Evolutionary conservation across 148 eudicot species (phyloP), one percentile per base, ranked within the genome.

Genomic region (Oxyria digyna): DNA sequence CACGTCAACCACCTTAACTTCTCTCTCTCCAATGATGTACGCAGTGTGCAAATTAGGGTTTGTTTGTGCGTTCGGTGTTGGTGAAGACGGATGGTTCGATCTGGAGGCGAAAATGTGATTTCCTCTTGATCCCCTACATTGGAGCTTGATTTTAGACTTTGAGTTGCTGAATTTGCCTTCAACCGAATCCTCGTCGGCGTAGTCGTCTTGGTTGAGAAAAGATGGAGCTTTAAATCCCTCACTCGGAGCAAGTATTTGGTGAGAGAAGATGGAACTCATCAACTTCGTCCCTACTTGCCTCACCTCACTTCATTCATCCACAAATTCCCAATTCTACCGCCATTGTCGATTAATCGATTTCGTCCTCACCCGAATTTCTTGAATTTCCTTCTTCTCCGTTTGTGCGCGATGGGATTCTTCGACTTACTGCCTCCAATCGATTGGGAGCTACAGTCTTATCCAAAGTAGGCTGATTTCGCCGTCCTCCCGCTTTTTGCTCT

Each of bases 391-490:
- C n/a, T 46, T 46, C 52, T 46, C 23, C 52, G 2, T 46, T 4
- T 46, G 52, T n/a, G n/a, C n/a, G 65, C 65, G 8, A 80, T 78
- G 81, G 74, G 74, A 26, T 62, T 78, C 52, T 20, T 78, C 1
- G 75, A 73, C 42, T 72, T 72, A 1, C 6, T 74, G 62, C 27
- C 27, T 6, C 77, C 81, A 41, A 72, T 88, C 69, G 83, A 87
- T 41, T 91, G 88, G 96, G 82, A 89, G 38, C 82, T 79, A 15
- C 96, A 91, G 81, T 88, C 97, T 0, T 76, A 82, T 73, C 88
- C 97, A 13, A n/a, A 12, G 55, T 82, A 78, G 69, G 70, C 66
- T n/a, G 97, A 91, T 84, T 91, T 85, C 73, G 10, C 67, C 29
- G 70, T 74, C 69, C 81, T 91, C n/a, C 92, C 92, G 1, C 1